Evolutionary conservation across 148 eudicot species (phyloP).

Genomic region (Hydrangea macrophylla): DNA sequence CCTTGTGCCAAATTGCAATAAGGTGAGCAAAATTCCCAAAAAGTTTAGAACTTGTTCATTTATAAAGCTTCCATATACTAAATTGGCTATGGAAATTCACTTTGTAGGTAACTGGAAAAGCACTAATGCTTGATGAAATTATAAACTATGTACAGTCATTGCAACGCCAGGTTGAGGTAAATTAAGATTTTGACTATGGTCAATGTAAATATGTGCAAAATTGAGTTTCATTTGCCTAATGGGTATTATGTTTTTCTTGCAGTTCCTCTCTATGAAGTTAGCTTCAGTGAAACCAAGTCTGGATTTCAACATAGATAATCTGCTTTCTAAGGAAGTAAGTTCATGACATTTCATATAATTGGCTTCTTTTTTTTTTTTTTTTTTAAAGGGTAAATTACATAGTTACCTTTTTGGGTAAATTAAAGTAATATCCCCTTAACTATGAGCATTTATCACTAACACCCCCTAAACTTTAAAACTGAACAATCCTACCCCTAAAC

Average conservation of each 20-base stretch:
- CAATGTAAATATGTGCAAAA: too few relatives aligned
- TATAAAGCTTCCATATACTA: not conserved
- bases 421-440: too few relatives aligned
- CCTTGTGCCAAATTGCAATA: conserved; percentile 93
- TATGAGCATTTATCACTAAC: too few relatives aligned
- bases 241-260: conserved; percentile 1
- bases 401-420: too few relatives aligned
- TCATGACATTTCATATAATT: not conserved
- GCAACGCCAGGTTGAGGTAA: conserved; percentile 95
- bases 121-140: conserved; percentile 92
- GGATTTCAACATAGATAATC: conserved; percentile 38
- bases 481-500: too few relatives aligned
- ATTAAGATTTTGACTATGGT: too few relatives aligned
- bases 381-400: too few relatives aligned
- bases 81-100: not conserved
- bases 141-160: conserved; percentile 91
- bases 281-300: conserved; percentile 56
- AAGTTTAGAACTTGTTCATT: not conserved
- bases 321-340: conserved; percentile 57
- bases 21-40: conserved; percentile 38
- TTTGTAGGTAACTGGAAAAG: conserved; percentile 88
- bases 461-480: too few relatives aligned
- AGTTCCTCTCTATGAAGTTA: conserved; percentile 80
- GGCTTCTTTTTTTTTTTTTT: not conserved
- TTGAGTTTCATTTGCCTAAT: not conserved